Conservation (phyloP, 1,139 yeast species). For the Hansenula sp. region DNA sequence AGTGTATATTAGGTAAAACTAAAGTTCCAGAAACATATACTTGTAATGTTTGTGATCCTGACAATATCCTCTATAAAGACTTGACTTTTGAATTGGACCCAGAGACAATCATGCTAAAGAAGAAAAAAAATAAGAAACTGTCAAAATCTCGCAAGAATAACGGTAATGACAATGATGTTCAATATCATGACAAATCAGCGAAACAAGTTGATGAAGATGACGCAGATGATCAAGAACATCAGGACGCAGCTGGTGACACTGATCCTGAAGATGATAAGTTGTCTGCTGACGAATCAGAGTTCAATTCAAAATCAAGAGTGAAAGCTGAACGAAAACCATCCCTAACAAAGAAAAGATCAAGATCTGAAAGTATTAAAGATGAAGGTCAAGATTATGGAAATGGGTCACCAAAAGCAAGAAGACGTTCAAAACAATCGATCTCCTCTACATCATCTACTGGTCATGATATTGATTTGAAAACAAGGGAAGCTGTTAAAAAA, state of each 20-base stretch:
- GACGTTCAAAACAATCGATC: slow-evolving; percentile 2
- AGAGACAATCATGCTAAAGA: slow-evolving; percentile 21
- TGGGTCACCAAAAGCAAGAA: slow-evolving; percentile 1
- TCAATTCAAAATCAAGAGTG: background rate
- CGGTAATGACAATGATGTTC: slow-evolving; percentile 10
- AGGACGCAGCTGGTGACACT: slow-evolving; percentile 7
- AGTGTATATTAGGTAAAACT: slow-evolving; percentile 57
- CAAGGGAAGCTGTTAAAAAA: slow-evolving; percentile 17
- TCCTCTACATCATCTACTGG: background rate
- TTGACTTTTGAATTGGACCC: slow-evolving; percentile 26
- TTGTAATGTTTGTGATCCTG: slow-evolving; percentile 49
- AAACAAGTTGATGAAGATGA: slow-evolving; percentile 8
- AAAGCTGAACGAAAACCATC: background rate
- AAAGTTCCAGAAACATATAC: slow-evolving; percentile 42
- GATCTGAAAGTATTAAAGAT: background rate
- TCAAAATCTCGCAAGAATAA: slow-evolving; percentile 2
- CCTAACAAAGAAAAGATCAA: background rate
- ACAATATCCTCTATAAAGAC: slow-evolving; percentile 27
- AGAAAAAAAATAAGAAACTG: slow-evolving; percentile 7
- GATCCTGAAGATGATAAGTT: slow-evolving; percentile 5
- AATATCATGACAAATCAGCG: too few species aligned
- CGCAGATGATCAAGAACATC: slow-evolving; percentile 7
- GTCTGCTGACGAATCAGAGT: slow-evolving; percentile 5
- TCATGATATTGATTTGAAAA: slow-evolving; percentile 18
- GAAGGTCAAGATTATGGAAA: background rate